A percentile compares a stretch with the other conserved stretches of the same genome.
These are phyloP conservation scores for Inonotus obliquus DNA, from an alignment of 1,284 basidiomycete genomes.

Conservation along the genomic window DNA sequence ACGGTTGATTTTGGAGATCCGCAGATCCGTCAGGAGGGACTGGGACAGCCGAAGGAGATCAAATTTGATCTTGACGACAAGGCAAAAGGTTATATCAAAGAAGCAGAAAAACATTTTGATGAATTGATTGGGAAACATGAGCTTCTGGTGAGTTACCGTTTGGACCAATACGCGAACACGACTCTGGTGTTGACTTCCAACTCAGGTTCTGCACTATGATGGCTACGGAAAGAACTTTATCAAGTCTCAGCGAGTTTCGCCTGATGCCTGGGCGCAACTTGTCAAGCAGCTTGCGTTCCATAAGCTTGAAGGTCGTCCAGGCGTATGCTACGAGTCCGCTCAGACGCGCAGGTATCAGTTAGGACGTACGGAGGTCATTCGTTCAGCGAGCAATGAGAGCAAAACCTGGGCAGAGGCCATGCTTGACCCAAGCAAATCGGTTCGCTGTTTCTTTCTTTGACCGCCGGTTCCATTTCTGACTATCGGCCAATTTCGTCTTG, in stretches of 20 bases:
- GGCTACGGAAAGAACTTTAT: conserved; percentile 89
- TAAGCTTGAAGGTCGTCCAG: conserved; percentile 77
- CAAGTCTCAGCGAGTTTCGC: conserved; percentile 86
- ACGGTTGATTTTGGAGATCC: conserved; percentile 70
- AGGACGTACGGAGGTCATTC: conserved; percentile 94
- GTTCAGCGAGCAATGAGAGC: conserved; percentile 79
- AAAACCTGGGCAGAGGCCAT: conserved; percentile 88
- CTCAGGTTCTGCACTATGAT: conserved; percentile 81
- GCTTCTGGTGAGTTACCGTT: conserved; percentile 54
- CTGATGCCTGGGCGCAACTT: conserved; percentile 94
- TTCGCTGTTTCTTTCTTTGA: conserved; percentile 30
- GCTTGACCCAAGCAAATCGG: conserved; percentile 56
- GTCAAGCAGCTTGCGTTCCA: conserved; percentile 95
- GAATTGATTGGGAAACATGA: conserved; percentile 78
- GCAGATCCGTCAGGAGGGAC: conserved; percentile 37
- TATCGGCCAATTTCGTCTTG: conserved; percentile 18
- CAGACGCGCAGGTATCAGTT: conserved; percentile 93
- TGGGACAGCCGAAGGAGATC: conserved; percentile 65
- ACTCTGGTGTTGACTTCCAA: neutral
- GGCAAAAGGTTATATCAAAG: conserved; percentile 49
- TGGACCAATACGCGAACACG: neutral
- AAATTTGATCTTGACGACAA: conserved; percentile 65
- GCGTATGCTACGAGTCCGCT: conserved; percentile 89
- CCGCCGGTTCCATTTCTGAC: conserved; percentile 18
- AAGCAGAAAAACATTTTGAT: conserved; percentile 67